Conservation (phyloP, 768 basidiomycete species). For the Tulasnella sp. region DNA sequence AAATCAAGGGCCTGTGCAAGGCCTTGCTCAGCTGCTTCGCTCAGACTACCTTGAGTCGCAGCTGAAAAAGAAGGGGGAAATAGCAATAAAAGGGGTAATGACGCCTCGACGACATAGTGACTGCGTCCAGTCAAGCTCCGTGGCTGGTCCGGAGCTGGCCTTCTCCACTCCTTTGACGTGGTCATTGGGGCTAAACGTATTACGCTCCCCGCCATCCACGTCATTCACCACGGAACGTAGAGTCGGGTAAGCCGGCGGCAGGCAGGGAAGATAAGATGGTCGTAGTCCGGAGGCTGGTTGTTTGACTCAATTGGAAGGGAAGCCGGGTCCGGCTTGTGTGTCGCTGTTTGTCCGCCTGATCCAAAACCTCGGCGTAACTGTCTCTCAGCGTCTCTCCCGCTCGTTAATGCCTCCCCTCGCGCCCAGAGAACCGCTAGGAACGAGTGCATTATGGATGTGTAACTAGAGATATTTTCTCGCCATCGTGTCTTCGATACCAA, state of each 20-base stretch:
- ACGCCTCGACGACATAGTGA: background rate
- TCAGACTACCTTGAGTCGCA: background rate
- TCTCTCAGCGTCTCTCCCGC: background rate
- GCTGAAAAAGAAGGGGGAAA: background rate
- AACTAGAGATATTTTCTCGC: background rate
- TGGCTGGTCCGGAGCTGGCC: background rate
- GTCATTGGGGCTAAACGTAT: constrained; percentile 8
- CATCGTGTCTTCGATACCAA: background rate
- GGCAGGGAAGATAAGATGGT: constrained; percentile 11
- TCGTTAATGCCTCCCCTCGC: background rate
- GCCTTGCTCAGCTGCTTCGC: background rate
- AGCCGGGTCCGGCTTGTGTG: background rate
- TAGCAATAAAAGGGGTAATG: background rate
- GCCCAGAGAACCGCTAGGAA: background rate
- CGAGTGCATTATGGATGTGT: background rate
- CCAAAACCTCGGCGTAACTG: background rate
- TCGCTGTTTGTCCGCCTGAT: background rate
- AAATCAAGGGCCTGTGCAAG: background rate
- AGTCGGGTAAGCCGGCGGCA: background rate
- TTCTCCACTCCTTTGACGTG: background rate
- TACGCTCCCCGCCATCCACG: background rate
- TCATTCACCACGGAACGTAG: background rate
- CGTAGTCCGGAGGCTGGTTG: background rate
- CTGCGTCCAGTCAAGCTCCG: constrained; percentile 4
- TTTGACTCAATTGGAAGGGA: constrained; percentile 9